Conservation (phyloP, 192 early-diverging fungal genomes). For the Entomortierella beljakovae region DNA sequence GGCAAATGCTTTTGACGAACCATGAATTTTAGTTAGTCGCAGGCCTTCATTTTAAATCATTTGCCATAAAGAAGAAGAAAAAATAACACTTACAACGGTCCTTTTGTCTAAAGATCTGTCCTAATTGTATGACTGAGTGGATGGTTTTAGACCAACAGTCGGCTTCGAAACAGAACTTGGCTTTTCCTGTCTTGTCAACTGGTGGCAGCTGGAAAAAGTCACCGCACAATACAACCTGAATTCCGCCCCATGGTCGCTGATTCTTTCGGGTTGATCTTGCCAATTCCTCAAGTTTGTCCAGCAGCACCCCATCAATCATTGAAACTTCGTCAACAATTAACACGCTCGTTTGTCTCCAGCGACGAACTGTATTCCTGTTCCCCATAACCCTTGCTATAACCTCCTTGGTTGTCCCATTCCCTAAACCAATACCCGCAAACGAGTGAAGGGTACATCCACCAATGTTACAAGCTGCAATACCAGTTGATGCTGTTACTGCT, state of each 20-base stretch:
- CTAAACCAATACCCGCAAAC: slow-evolving; percentile 75
- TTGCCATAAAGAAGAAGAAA: too few species aligned
- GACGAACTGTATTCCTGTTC: slow-evolving; percentile 32
- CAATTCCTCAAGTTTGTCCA: slow-evolving; percentile 77
- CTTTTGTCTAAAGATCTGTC: slow-evolving; percentile 85
- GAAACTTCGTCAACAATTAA: slow-evolving; percentile 85
- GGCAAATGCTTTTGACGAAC: slow-evolving; percentile 63
- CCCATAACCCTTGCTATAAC: slow-evolving; percentile 35
- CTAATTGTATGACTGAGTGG: slow-evolving; percentile 69
- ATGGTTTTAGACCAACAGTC: slow-evolving; percentile 65
- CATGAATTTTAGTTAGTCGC: neutral
- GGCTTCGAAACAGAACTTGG: slow-evolving; percentile 74
- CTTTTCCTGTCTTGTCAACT: slow-evolving; percentile 56
- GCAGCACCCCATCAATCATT: slow-evolving; percentile 77
- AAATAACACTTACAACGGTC: slow-evolving; percentile 60
- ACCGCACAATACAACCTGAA: slow-evolving; percentile 74
- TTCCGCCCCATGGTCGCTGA: slow-evolving; percentile 75
- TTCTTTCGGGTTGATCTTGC: slow-evolving; percentile 59
- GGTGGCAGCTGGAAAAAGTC: slow-evolving; percentile 90
- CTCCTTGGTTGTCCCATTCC: slow-evolving; percentile 35
- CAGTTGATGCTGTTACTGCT: slow-evolving; percentile 67
- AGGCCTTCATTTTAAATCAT: neutral
- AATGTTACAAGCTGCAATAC: slow-evolving; percentile 72
- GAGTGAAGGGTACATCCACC: slow-evolving; percentile 68
- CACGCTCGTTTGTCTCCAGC: slow-evolving; percentile 73